phyloP scores from a whole-genome alignment of 352 stramenopile genomes.

The Phytophthora sp. region DNA sequence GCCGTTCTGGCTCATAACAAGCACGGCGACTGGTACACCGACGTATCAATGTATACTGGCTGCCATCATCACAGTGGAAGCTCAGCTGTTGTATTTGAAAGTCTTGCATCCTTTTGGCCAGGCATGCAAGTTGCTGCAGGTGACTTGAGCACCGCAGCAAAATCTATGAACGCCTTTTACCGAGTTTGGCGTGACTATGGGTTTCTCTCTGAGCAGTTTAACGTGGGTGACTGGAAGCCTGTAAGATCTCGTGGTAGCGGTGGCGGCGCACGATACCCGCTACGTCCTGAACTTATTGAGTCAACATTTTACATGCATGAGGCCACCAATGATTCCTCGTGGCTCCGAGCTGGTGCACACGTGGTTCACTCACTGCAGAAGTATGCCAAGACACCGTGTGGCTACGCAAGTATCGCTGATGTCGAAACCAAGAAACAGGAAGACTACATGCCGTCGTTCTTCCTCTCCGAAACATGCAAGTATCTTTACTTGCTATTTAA shows the following conservation, averaged over 20 bases:
- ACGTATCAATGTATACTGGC: conserved; percentile 86
- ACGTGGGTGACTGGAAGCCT: conserved; percentile 85
- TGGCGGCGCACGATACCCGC: conserved; percentile 88
- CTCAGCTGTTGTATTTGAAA: conserved; percentile 75
- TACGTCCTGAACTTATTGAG: conserved; percentile 98
- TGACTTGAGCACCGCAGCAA: conserved; percentile 80
- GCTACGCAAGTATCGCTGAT: conserved; percentile 91
- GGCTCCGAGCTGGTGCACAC: conserved; percentile 78
- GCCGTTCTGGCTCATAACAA: conserved; percentile 73
- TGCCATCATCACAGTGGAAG: conserved; percentile 47
- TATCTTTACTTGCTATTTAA: conserved; percentile 98
- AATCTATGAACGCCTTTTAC: conserved; percentile 95
- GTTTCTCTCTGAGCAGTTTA: conserved; percentile 97
- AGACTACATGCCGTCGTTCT: conserved; percentile 99
- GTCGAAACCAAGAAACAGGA: conserved; percentile 90
- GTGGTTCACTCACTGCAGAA: conserved; percentile 91
- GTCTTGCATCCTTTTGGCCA: conserved; percentile 96
- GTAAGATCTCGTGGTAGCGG: conserved; percentile 44
- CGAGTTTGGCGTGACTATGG: conserved; percentile 94
- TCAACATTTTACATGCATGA: conserved; percentile 96
- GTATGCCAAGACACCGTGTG: conserved; percentile 92
- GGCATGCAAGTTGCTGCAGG: conserved; percentile 96
- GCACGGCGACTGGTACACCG: conserved; percentile 85
- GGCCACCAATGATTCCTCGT: conserved; percentile 85
- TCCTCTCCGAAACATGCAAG: conserved; percentile 99